These are phyloP conservation scores for Arachis hypogaea DNA, from an alignment of 306 rosid genomes.

Conservation along the genomic window DNA sequence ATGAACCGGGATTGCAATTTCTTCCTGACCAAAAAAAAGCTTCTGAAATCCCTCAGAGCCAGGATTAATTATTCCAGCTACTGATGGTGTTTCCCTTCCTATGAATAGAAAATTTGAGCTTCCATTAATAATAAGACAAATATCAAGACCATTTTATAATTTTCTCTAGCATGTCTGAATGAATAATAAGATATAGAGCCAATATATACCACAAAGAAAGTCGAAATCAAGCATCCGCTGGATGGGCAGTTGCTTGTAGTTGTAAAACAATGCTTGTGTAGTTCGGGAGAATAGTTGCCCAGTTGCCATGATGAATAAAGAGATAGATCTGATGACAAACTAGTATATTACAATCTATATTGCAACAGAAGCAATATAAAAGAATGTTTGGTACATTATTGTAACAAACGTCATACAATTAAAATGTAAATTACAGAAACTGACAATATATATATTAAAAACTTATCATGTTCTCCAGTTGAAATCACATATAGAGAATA, in stretches of 20 bases:
- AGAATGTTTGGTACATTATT: background rate
- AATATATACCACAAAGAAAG: conserved; percentile 87
- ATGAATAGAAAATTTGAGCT: conserved; percentile 38
- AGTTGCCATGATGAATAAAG: conserved; percentile 71
- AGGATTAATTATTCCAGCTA: conserved; percentile 96
- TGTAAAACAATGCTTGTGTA: conserved; percentile 94
- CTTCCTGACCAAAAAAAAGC: conserved; percentile 97
- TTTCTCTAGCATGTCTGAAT: background rate
- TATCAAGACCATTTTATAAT: background rate
- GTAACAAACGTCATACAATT: conserved; percentile 7
- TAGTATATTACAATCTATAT: conserved; percentile 32
- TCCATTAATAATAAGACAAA: conserved; percentile 22
- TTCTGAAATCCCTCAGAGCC: conserved; percentile 99
- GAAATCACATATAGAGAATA: conserved; percentile 21
- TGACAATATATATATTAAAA: background rate
- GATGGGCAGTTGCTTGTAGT: conserved; percentile 96
- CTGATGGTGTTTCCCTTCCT: conserved; percentile 99
- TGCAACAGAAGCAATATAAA: conserved; percentile 18
- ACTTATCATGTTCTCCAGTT: conserved; percentile 5
- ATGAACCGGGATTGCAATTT: conserved; percentile 97
- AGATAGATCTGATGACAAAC: conserved; percentile 50
- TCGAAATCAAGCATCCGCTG: conserved; percentile 99
- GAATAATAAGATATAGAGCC: conserved; percentile 32
- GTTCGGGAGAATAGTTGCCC: conserved; percentile 93
- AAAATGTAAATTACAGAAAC: background rate